These are phyloP conservation scores for Rhizopogon vinicolor DNA, from an alignment of 768 basidiomycete genomes.

Conservation along the genomic window DNA sequence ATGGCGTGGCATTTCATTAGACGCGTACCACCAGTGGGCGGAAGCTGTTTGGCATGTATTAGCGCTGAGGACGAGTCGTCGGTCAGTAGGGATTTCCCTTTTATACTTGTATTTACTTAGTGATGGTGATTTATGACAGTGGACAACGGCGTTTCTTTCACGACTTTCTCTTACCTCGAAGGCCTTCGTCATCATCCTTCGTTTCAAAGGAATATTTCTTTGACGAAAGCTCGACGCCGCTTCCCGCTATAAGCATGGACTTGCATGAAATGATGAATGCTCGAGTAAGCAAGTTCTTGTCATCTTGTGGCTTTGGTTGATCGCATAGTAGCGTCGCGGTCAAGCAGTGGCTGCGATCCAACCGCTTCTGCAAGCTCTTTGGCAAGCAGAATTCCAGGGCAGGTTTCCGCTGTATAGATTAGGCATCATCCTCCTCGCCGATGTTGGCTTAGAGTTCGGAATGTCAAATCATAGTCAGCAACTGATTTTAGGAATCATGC, in stretches of 20 bases:
- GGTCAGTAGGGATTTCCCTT: constrained; percentile 37
- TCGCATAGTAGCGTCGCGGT: constrained; percentile 46
- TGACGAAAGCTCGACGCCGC: constrained; percentile 27
- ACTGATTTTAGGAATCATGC: constrained; percentile 76
- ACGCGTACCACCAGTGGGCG: constrained; percentile 72
- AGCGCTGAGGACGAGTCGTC: constrained; percentile 59
- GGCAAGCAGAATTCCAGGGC: constrained; percentile 78
- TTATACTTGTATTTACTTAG: neutral
- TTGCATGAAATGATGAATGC: constrained; percentile 38
- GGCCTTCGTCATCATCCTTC: constrained; percentile 48
- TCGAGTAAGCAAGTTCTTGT: constrained; percentile 27
- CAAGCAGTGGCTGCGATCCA: constrained; percentile 62
- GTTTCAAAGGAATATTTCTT: constrained; percentile 56
- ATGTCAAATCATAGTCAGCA: constrained; percentile 61
- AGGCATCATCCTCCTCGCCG: constrained; percentile 69
- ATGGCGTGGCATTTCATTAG: constrained; percentile 63
- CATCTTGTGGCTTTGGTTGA: constrained; percentile 10
- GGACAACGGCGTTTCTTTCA: constrained; percentile 61
- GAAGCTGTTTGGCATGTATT: constrained; percentile 76
- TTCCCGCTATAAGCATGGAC: constrained; percentile 36
- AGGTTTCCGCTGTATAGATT: constrained; percentile 64
- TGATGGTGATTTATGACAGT: constrained; percentile 30
- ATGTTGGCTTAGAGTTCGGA: constrained; percentile 72
- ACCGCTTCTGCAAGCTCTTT: constrained; percentile 64
- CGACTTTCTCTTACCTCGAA: constrained; percentile 60